phyloP scores from a whole-genome alignment of 345 rosid genomes.

The Cardamine resedifolia region DNA sequence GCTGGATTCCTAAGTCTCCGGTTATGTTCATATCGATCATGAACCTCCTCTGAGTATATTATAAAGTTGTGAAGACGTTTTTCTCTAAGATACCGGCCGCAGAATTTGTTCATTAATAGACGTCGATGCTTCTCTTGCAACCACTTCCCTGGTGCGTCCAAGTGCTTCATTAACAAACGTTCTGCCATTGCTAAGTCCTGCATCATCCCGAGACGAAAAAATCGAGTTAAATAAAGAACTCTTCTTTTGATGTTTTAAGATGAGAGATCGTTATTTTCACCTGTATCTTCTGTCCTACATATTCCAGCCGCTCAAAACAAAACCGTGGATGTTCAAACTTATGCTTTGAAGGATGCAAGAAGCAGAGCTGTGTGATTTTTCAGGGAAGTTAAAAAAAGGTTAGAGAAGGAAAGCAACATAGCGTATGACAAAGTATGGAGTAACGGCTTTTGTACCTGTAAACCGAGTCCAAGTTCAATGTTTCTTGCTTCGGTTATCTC shows the following conservation, averaged over 20 bases:
- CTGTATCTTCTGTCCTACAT: constrained; percentile 95
- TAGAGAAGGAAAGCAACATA: constrained; percentile 17
- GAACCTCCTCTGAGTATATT: constrained; percentile 69
- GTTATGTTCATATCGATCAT: constrained; percentile 72
- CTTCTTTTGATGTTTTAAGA: not conserved
- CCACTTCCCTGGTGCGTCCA: constrained; percentile 94
- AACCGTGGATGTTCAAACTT: constrained; percentile 95
- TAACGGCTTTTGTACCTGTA: constrained; percentile 53
- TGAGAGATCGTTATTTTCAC: constrained; percentile 32
- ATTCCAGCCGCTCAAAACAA: constrained; percentile 82
- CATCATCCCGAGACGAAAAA: not conserved
- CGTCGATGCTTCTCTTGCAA: constrained; percentile 88
- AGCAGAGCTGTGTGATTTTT: constrained; percentile 69
- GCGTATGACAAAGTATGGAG: not conserved
- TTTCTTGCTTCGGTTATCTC: constrained; percentile 93
- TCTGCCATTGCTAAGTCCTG: constrained; percentile 94
- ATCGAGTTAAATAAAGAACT: not conserved
- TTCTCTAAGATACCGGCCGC: constrained; percentile 80
- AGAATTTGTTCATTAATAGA: constrained; percentile 86
- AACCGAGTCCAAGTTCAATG: constrained; percentile 91
- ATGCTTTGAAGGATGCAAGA: constrained; percentile 94
- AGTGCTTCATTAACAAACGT: constrained; percentile 84
- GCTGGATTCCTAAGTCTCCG: constrained; percentile 79
- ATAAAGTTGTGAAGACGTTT: constrained; percentile 67
- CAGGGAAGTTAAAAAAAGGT: not conserved